Conservation (phyloP, 2,329 filamentous ascomycete genomes). For the Arthroderma sp. region DNA sequence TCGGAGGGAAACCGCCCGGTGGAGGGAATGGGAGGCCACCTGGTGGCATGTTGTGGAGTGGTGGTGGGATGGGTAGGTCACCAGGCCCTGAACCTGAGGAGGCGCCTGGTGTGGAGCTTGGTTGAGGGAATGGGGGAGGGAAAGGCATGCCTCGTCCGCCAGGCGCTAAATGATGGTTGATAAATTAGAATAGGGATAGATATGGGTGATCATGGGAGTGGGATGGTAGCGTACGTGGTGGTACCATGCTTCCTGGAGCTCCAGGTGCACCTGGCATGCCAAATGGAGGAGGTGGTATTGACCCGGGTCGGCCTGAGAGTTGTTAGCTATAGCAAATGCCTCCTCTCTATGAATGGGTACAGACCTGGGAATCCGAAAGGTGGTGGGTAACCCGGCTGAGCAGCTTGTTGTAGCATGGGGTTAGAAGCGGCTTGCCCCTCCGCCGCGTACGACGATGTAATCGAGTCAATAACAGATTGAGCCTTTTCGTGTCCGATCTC, state of each 20-base stretch:
- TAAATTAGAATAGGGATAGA: constrained; percentile 7
- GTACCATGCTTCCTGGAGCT: constrained; percentile 28
- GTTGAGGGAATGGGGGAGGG: constrained; percentile 37
- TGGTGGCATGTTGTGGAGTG: constrained; percentile 28
- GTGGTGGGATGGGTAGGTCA: constrained; percentile 17
- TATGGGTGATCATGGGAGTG: background rate
- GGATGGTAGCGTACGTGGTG: constrained; percentile 39
- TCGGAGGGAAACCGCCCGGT: constrained; percentile 32
- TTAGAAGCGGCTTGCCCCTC: constrained; percentile 81
- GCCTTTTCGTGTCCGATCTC: constrained; percentile 98
- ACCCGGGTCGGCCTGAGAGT: constrained; percentile 23
- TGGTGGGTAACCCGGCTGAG: constrained; percentile 28
- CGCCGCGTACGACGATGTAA: constrained; percentile 87
- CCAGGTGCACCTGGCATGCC: constrained; percentile 34
- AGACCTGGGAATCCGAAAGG: constrained; percentile 52
- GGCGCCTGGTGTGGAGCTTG: constrained; percentile 10
- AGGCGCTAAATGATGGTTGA: constrained; percentile 31
- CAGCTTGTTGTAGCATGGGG: constrained; percentile 62
- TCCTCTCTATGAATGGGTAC: constrained; percentile 9
- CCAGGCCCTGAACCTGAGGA: constrained; percentile 20
- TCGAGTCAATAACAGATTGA: constrained; percentile 95
- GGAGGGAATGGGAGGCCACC: constrained; percentile 33
- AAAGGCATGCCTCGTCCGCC: constrained; percentile 40
- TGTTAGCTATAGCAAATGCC: background rate
- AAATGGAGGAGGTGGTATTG: constrained; percentile 46